Conservation (phyloP, 1,284 basidiomycete species). For the Irpex sp. region DNA sequence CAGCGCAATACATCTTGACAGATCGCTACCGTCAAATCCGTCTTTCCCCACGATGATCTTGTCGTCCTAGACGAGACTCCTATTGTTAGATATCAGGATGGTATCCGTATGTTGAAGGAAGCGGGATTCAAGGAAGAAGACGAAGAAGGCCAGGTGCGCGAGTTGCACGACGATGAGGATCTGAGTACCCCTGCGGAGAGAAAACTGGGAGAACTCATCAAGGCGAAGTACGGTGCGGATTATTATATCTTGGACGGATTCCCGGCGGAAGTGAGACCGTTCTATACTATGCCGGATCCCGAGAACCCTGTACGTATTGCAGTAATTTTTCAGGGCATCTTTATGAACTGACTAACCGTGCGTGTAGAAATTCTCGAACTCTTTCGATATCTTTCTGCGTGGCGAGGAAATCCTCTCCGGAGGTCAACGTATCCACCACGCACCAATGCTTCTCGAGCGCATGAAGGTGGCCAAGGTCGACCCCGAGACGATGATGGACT, state of each 20-base stretch:
- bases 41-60: slow-evolving; percentile 55
- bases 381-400: slow-evolving; percentile 75
- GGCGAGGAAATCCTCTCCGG: slow-evolving; percentile 74
- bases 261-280: slow-evolving; percentile 59
- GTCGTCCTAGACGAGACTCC: slow-evolving; percentile 47
- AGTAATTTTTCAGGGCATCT: background rate
- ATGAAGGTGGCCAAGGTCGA: slow-evolving; percentile 54
- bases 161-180: slow-evolving; percentile 43
- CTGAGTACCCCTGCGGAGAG: slow-evolving; percentile 51
- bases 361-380: slow-evolving; percentile 49
- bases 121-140: slow-evolving; percentile 40
- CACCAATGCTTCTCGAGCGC: slow-evolving; percentile 50
- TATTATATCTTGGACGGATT: slow-evolving; percentile 72
- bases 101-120: slow-evolving; percentile 51
- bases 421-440: slow-evolving; percentile 66
- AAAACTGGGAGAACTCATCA: slow-evolving; percentile 58
- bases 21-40: slow-evolving; percentile 55
- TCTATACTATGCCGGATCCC: slow-evolving; percentile 71
- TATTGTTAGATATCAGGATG: slow-evolving; percentile 53
- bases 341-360: background rate
- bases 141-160: slow-evolving; percentile 34
- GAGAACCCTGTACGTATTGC: slow-evolving; percentile 37
- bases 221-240: slow-evolving; percentile 67
- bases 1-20: slow-evolving; percentile 5
- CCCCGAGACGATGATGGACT: slow-evolving; percentile 52